These are phyloP conservation scores for Scalesia atractyloides DNA, from an alignment of 129 eudicot genomes.

Conservation along the genomic window DNA sequence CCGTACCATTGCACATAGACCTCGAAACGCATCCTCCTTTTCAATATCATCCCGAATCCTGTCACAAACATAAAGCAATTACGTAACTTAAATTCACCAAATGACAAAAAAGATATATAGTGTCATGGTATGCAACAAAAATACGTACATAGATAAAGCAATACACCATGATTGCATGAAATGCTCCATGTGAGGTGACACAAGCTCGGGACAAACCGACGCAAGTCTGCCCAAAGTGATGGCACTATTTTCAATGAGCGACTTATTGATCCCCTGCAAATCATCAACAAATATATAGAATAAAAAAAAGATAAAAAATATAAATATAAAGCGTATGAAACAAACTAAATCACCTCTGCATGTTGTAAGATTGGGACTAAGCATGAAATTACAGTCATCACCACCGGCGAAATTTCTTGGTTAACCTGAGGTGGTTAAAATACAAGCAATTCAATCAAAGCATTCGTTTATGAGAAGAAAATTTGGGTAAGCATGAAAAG, in stretches of 20 bases:
- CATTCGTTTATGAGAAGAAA: not conserved
- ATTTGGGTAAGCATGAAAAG: not conserved
- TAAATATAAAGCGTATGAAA: not conserved
- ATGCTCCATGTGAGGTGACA: conserved; percentile 98
- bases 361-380: conserved; percentile 88
- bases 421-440: conserved; percentile 25
- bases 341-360: conserved; percentile 63
- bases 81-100: not conserved
- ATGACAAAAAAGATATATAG: not conserved
- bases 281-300: too few species aligned
- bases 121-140: not conserved
- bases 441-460: not conserved
- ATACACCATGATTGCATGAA: conserved; percentile 94
- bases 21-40: conserved; percentile 97
- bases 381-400: conserved; percentile 71
- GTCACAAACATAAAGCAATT: conserved; percentile 24
- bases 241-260: conserved; percentile 87
- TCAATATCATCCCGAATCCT: conserved; percentile 98
- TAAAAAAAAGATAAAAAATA: too few species aligned
- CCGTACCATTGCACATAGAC: conserved; percentile 88
- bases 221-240: conserved; percentile 95
- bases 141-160: conserved; percentile 79
- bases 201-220: conserved; percentile 95
- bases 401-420: conserved; percentile 81
- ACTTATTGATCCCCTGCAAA: conserved; percentile 80